Conservation (phyloP, 495 filamentous ascomycete species). For the Neurospora sp. region DNA sequence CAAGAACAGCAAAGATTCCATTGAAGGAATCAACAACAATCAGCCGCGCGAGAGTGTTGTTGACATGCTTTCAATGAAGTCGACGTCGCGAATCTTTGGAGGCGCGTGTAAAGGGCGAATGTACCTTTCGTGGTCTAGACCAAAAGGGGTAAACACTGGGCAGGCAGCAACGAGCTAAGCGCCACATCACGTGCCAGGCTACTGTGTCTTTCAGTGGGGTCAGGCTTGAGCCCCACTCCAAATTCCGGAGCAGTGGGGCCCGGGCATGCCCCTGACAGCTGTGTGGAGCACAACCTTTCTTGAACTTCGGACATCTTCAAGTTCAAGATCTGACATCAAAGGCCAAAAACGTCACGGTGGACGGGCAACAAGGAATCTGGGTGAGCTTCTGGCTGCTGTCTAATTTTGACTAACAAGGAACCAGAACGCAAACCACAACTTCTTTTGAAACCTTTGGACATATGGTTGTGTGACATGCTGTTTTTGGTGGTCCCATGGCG, state of each 20-base stretch:
- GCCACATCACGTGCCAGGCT: neutral
- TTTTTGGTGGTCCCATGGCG: neutral
- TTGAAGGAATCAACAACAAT: neutral
- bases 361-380: neutral
- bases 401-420: neutral
- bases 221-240: neutral
- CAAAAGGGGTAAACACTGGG: neutral
- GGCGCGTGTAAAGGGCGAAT: neutral
- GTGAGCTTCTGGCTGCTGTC: neutral
- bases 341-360: neutral
- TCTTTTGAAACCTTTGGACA: neutral
- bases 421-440: neutral
- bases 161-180: neutral
- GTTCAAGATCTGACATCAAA: neutral
- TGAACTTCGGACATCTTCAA: neutral
- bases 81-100: neutral
- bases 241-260: neutral
- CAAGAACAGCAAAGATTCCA: neutral
- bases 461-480: neutral
- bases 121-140: neutral
- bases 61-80: neutral
- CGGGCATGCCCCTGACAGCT: neutral
- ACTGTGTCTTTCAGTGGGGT: neutral
- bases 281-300: neutral
- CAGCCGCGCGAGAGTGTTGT: neutral